Conservation (phyloP, 768 basidiomycete species). For the Artomyces pyxidatus region DNA sequence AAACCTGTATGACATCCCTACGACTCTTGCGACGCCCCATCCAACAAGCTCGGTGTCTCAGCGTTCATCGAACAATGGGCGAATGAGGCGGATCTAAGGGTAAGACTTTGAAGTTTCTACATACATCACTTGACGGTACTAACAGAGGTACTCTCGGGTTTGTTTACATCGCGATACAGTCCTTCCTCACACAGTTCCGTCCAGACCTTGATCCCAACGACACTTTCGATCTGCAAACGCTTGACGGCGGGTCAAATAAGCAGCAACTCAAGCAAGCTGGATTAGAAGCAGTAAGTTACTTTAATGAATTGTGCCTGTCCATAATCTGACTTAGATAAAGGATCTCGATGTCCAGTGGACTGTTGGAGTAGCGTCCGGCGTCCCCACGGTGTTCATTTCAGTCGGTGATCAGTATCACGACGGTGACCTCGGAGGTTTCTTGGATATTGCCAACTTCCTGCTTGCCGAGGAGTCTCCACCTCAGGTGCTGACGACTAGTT, state of each 20-base stretch:
- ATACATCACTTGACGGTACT: too few species aligned
- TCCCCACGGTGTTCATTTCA: not conserved
- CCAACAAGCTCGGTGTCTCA: not conserved
- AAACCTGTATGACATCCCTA: not conserved
- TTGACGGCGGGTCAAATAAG: conserved; percentile 19
- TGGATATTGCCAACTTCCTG: conserved; percentile 23
- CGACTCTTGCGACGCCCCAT: not conserved
- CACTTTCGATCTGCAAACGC: conserved; percentile 25
- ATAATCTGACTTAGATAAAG: conserved; percentile 7
- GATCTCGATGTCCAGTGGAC: conserved; percentile 31
- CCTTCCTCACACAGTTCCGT: conserved; percentile 22
- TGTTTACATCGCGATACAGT: not conserved
- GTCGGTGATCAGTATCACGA: conserved; percentile 1
- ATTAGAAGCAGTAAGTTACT: not conserved
- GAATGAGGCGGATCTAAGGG: not conserved
- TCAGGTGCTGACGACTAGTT: conserved; percentile 22
- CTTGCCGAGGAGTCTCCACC: conserved; percentile 6
- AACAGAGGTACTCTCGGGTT: not conserved
- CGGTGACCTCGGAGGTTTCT: conserved; percentile 11
- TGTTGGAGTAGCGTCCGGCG: conserved; percentile 22
- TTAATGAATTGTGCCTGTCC: not conserved
- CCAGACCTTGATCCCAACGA: conserved; percentile 25
- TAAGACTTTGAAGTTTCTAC: too few species aligned
- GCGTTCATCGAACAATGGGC: not conserved
- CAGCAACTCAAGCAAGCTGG: conserved; percentile 13